These are phyloP conservation scores for Uronychia binucleata DNA, from an alignment of 73 alveolate species.

Conservation along the genomic window DNA sequence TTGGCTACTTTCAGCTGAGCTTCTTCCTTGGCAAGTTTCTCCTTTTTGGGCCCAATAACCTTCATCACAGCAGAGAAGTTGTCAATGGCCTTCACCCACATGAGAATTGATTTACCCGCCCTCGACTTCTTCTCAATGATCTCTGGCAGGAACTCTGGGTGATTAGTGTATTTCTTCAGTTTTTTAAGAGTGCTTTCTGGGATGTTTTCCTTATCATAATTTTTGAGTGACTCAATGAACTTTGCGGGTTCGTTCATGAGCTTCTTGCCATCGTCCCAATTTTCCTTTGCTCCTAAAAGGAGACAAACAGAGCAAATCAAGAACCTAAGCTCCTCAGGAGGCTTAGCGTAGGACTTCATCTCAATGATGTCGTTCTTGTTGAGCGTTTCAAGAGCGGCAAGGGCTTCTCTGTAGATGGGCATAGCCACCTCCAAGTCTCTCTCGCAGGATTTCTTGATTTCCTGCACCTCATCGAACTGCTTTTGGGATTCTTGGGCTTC, in stretches of 20 bases:
- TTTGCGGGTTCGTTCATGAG: slow-evolving; percentile 81
- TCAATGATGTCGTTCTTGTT: slow-evolving; percentile 97
- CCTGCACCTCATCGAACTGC: slow-evolving; percentile 83
- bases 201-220: slow-evolving; percentile 85
- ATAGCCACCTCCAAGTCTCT: slow-evolving; percentile 96
- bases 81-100: slow-evolving; percentile 94
- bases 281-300: slow-evolving; percentile 70
- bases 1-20: slow-evolving; percentile 80
- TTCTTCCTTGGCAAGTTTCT: slow-evolving; percentile 93
- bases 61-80: slow-evolving; percentile 86
- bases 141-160: slow-evolving; percentile 79
- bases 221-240: slow-evolving; percentile 76
- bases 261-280: slow-evolving; percentile 80
- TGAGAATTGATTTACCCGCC: slow-evolving; percentile 82
- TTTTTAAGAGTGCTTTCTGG: slow-evolving; percentile 69
- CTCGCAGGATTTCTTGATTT: slow-evolving; percentile 94
- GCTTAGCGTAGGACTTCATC: slow-evolving; percentile 97
- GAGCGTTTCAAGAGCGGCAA: slow-evolving; percentile 95
- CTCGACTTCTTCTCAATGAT: slow-evolving; percentile 68
- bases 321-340: slow-evolving; percentile 94
- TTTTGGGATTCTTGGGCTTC: slow-evolving; percentile 95
- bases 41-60: slow-evolving; percentile 97
- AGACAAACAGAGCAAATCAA: slow-evolving; percentile 96
- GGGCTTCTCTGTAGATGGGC: slow-evolving; percentile 98
- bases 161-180: slow-evolving; percentile 68